phyloP scores from a whole-genome alignment of 176 grass and related monocot genomes.

The Hyparrhenia diplandra region DNA sequence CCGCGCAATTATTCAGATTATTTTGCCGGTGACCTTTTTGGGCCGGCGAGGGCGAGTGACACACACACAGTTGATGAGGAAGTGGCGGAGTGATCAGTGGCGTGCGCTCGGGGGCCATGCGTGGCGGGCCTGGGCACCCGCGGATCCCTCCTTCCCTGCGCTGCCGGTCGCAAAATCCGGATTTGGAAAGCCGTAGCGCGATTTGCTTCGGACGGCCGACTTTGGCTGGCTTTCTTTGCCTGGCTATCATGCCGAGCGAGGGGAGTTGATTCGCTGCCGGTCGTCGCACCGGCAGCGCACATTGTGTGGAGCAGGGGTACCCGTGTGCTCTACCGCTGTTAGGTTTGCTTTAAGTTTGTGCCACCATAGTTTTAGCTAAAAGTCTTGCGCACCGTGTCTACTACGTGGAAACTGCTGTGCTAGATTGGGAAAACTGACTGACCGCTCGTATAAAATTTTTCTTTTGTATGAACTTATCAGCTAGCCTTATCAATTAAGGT shows the following conservation, averaged over 20 bases:
- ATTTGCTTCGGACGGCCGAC: not conserved
- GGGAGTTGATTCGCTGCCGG: not conserved
- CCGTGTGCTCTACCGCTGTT: not conserved
- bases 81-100: no score
- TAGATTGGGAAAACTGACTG: not conserved
- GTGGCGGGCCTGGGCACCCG: not conserved
- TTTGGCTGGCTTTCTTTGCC: not conserved
- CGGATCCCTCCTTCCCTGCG: no score
- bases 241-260: not conserved
- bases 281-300: not conserved
- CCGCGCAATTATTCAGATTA: not conserved
- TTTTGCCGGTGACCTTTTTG: not conserved
- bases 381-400: not conserved
- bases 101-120: not conserved
- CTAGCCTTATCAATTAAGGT: no score
- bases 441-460: no score
- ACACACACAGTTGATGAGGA: not conserved
- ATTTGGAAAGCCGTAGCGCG: conserved; percentile 1
- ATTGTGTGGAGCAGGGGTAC: not conserved
- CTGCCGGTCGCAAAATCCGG: not conserved
- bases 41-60: not conserved
- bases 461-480: no score
- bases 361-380: not conserved
- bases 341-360: not conserved
- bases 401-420: not conserved